Evolutionary conservation across 768 basidiomycete species (phyloP).

Genomic region (Lentinus brumalis): DNA sequence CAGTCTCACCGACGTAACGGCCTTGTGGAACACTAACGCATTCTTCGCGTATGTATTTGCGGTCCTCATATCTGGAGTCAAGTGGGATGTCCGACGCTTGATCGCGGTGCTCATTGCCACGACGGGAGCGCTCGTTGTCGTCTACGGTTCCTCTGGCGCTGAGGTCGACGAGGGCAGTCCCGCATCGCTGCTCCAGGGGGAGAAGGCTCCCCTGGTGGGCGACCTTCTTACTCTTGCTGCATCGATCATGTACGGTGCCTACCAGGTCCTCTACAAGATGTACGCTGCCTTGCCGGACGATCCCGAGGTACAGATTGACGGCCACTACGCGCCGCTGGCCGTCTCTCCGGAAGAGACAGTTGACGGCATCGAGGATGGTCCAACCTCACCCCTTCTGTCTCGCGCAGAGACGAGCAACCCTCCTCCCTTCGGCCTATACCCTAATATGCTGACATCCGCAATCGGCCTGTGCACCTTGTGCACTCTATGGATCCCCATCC

Average conservation of each 20-base stretch:
- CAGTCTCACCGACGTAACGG: constrained; percentile 82
- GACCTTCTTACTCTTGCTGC: constrained; percentile 72
- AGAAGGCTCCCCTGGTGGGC: constrained; percentile 65
- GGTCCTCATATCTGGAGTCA: constrained; percentile 64
- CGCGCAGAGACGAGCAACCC: constrained; percentile 45
- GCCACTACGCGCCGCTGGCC: constrained; percentile 48
- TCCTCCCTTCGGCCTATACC: constrained; percentile 82
- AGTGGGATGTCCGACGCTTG: constrained; percentile 66
- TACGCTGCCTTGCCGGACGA: constrained; percentile 72
- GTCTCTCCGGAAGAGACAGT: constrained; percentile 35
- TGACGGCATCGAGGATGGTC: constrained; percentile 25
- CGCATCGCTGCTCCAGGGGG: not conserved
- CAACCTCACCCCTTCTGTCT: constrained; percentile 14
- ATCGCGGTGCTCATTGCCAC: constrained; percentile 80
- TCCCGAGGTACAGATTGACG: constrained; percentile 48
- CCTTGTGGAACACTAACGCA: constrained; percentile 83
- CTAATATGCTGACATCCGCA: constrained; percentile 77
- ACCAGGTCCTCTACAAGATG: constrained; percentile 85
- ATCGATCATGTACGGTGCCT: constrained; percentile 71
- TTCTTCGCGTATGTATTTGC: constrained; percentile 91
- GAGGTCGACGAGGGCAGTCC: constrained; percentile 8
- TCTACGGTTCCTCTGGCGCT: constrained; percentile 63
- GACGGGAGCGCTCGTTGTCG: constrained; percentile 74
- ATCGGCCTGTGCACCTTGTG: constrained; percentile 81
- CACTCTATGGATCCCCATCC: constrained; percentile 78